These are phyloP conservation scores for Dothideomycetes sp. DNA, from an alignment of 2,329 filamentous ascomycete genomes.

Conservation along the genomic window DNA sequence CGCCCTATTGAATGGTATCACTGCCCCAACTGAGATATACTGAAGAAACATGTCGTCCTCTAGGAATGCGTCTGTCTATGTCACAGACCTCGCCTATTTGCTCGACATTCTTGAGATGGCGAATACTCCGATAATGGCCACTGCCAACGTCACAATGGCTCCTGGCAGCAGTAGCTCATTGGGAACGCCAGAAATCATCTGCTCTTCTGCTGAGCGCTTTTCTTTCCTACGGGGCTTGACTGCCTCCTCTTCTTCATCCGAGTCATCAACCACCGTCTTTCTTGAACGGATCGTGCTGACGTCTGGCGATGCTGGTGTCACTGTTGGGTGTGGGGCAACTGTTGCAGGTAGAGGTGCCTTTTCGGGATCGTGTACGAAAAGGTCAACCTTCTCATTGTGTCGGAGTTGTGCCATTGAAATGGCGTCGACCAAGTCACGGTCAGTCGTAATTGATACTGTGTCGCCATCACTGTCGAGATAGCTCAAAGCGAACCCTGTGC, in stretches of 20 bases:
- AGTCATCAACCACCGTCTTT: slow-evolving; percentile 36
- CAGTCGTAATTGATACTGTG: slow-evolving; percentile 91
- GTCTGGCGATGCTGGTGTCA: slow-evolving; percentile 43
- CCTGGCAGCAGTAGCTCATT: slow-evolving; percentile 91
- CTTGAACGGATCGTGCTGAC: slow-evolving; percentile 41
- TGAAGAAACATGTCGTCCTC: not conserved
- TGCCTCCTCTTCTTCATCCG: slow-evolving; percentile 43
- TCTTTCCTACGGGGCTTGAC: slow-evolving; percentile 33
- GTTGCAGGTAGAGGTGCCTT: slow-evolving; percentile 68
- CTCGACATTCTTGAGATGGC: slow-evolving; percentile 47
- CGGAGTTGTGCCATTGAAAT: slow-evolving; percentile 71
- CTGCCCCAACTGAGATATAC: slow-evolving; percentile 6
- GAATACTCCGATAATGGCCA: slow-evolving; percentile 90
- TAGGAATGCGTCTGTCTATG: slow-evolving; percentile 7
- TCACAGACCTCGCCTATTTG: slow-evolving; percentile 3
- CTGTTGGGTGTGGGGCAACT: slow-evolving; percentile 49
- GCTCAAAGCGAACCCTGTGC: slow-evolving; percentile 79
- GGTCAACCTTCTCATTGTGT: slow-evolving; percentile 83
- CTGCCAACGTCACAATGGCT: slow-evolving; percentile 88
- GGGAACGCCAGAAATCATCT: slow-evolving; percentile 81
- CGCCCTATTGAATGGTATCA: slow-evolving; percentile 8
- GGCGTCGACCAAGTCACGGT: slow-evolving; percentile 85
- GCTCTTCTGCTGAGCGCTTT: slow-evolving; percentile 45
- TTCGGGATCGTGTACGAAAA: slow-evolving; percentile 90
- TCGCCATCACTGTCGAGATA: slow-evolving; percentile 97